Evolutionary conservation across 164 flowering plant species (phyloP).

Genomic region (Vitis amurensis): DNA sequence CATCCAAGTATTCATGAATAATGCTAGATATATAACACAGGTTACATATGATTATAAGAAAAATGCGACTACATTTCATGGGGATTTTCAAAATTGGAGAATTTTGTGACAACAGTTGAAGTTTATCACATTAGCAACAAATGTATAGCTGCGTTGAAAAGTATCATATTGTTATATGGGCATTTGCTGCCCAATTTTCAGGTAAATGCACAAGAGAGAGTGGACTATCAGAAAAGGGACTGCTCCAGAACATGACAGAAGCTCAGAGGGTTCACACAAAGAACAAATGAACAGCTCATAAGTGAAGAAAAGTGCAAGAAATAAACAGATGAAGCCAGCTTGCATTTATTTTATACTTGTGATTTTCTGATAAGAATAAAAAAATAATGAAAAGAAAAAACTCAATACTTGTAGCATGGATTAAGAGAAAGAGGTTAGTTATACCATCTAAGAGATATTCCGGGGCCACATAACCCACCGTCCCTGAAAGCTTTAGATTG

Average conservation of each 20-base stretch:
- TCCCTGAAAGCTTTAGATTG: conserved; percentile 72
- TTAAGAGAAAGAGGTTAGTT: conserved; percentile 5
- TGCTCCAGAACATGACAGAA: too few relatives aligned
- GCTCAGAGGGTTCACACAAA: too few relatives aligned
- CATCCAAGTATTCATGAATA: too few relatives aligned
- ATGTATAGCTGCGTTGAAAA: not conserved
- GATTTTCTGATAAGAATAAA: too few relatives aligned
- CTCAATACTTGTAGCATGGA: not conserved
- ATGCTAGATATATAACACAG: too few relatives aligned
- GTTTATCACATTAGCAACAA: not conserved
- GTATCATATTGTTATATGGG: not conserved
- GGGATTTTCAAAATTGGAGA: not conserved
- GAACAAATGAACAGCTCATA: too few relatives aligned
- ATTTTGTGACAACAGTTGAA: not conserved
- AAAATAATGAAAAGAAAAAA: not conserved
- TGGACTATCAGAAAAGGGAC: too few relatives aligned
- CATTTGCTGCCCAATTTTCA: not conserved
- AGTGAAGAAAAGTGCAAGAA: too few relatives aligned
- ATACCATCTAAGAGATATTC: conserved; percentile 91
- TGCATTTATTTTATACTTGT: too few relatives aligned
- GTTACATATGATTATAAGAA: not conserved
- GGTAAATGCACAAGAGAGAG: too few relatives aligned
- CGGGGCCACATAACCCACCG: conserved; percentile 85
- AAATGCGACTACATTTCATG: not conserved
- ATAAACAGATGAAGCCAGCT: too few relatives aligned